Conservation (phyloP, 2,329 filamentous ascomycete species). For the Madurella mycetomatis region DNA sequence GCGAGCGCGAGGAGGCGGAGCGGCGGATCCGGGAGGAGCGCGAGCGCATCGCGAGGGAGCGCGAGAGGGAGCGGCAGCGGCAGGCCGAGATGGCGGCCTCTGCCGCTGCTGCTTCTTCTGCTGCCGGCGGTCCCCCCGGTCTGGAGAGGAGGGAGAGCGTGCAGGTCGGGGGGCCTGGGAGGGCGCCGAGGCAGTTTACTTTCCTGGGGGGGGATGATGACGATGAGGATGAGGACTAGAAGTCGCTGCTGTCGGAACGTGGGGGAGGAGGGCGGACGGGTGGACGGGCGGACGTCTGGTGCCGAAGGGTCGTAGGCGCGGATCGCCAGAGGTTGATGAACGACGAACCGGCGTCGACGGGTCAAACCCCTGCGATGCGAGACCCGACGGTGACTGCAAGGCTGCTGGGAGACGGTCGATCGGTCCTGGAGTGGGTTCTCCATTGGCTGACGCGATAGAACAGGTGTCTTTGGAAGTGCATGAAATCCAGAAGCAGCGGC, state of each 20-base stretch:
- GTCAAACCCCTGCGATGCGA: no score
- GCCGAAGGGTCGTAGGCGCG: no score
- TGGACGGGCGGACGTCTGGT: no score
- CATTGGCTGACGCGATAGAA: no score
- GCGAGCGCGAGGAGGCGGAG: slow-evolving; percentile 33
- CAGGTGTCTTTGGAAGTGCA: no score
- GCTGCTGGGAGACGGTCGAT: no score
- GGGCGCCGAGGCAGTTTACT: slow-evolving; percentile 48
- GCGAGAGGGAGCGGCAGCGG: slow-evolving; percentile 41
- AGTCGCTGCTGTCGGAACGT: neutral
- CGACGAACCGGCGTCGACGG: no score
- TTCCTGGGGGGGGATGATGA: slow-evolving; percentile 47
- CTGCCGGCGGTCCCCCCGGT: neutral
- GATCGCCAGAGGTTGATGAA: no score
- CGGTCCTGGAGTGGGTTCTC: no score
- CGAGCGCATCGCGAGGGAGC: slow-evolving; percentile 43
- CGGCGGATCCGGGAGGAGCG: slow-evolving; percentile 43
- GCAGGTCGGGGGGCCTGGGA: slow-evolving; percentile 29
- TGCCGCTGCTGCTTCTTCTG: no score
- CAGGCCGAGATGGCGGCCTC: slow-evolving; percentile 38
- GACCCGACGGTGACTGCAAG: no score
- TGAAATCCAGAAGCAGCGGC: no score
- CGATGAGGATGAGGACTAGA: slow-evolving; percentile 38
- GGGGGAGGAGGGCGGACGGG: neutral
- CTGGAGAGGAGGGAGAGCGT: slow-evolving; percentile 23